These are phyloP conservation scores for Salix brachista DNA, from an alignment of 345 rosid genomes.

Conservation along the genomic window DNA sequence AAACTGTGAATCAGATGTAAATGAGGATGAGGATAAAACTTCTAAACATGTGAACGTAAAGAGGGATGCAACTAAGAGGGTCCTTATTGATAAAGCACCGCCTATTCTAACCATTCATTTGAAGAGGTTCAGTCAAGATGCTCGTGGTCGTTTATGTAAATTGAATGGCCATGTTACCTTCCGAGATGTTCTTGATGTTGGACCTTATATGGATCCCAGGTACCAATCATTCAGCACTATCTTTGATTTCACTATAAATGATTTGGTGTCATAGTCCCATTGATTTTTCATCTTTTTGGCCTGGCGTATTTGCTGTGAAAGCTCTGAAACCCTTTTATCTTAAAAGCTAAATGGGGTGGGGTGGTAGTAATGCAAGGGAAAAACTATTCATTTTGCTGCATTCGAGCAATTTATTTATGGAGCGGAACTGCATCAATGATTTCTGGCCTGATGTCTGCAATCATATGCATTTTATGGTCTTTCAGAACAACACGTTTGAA, in stretches of 20 bases:
- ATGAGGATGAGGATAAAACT: constrained; percentile 41
- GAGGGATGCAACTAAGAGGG: constrained; percentile 89
- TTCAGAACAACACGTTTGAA: neutral
- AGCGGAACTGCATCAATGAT: neutral
- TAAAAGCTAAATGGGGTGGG: neutral
- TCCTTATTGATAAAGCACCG: constrained; percentile 71
- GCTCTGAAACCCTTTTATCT: neutral
- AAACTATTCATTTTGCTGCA: neutral
- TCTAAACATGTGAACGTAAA: constrained; percentile 51
- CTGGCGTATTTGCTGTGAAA: neutral
- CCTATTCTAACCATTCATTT: constrained; percentile 81
- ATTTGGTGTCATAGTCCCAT: neutral
- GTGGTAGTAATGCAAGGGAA: neutral
- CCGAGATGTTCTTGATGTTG: constrained; percentile 61
- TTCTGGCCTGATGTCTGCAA: neutral
- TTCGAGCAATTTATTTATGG: neutral
- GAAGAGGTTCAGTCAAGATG: constrained; percentile 92
- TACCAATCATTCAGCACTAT: constrained; percentile 24
- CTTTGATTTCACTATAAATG: neutral
- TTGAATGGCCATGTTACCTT: constrained; percentile 86
- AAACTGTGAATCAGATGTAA: constrained; percentile 37
- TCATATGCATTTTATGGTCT: neutral
- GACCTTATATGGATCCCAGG: constrained; percentile 81
- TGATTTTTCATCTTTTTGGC: neutral
- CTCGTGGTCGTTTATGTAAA: constrained; percentile 89